Evolutionary conservation across 805 yeast genomes (phyloP).

Genomic region (Komagataella ulmi): DNA sequence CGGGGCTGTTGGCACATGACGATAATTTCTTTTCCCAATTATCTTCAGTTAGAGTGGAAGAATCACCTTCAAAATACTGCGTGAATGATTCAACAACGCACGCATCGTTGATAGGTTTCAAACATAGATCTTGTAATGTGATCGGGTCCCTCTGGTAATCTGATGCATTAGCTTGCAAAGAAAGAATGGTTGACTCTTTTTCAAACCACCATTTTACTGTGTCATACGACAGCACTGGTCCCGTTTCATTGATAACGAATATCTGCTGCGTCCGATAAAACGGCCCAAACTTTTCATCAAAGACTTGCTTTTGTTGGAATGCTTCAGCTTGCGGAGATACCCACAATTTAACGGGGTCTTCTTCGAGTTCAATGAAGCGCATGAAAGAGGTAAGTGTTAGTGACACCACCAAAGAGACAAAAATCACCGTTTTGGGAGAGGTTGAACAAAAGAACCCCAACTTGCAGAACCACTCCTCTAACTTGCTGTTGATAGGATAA

Average conservation of each 20-base stretch:
- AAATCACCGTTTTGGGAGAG: constrained; percentile 42
- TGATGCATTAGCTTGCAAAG: constrained; percentile 12
- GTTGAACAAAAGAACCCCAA: constrained; percentile 48
- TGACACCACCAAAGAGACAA: constrained; percentile 25
- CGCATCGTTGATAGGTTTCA: constrained; percentile 66
- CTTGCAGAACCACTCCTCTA: constrained; percentile 33
- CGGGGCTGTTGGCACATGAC: constrained; percentile 68
- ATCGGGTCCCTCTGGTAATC: constrained; percentile 6
- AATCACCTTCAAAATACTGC: constrained; percentile 68
- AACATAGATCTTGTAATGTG: constrained; percentile 56
- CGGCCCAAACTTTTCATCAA: constrained; percentile 78
- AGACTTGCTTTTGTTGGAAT: constrained; percentile 49
- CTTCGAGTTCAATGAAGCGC: constrained; percentile 44
- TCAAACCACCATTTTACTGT: constrained; percentile 80
- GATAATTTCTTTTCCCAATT: constrained; percentile 45
- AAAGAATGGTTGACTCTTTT: constrained; percentile 46
- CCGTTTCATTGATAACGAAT: constrained; percentile 56
- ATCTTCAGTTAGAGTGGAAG: constrained; percentile 29
- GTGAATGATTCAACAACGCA: constrained; percentile 85
- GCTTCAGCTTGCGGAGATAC: constrained; percentile 71
- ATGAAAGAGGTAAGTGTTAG: constrained; percentile 39
- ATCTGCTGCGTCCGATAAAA: constrained; percentile 84
- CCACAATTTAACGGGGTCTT: constrained; percentile 79
- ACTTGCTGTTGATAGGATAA: constrained; percentile 31
- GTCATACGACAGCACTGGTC: constrained; percentile 57